Conservation (phyloP, 768 basidiomycete genomes). For the Amanita rubescens region DNA sequence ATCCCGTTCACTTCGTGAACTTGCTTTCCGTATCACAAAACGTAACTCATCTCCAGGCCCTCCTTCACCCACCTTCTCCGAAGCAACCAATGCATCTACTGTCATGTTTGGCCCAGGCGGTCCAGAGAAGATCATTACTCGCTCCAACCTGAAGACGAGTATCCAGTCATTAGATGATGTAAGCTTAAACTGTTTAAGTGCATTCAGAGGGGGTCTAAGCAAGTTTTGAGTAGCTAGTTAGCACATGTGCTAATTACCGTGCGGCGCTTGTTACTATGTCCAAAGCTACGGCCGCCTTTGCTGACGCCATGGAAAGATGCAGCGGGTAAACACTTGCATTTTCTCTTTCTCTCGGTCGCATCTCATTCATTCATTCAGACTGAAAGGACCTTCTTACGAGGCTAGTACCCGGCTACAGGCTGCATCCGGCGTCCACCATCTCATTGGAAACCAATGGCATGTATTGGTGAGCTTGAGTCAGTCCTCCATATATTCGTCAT, state of each 20-base stretch:
- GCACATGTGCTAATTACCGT: conserved; percentile 71
- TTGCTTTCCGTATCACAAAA: conserved; percentile 39
- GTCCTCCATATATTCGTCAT: conserved; percentile 1
- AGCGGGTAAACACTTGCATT: conserved; percentile 49
- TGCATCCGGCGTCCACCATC: conserved; percentile 81
- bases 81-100: conserved; percentile 69
- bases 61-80: conserved; percentile 81
- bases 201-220: not conserved
- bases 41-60: conserved; percentile 46
- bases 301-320: conserved; percentile 79
- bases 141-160: conserved; percentile 69
- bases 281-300: conserved; percentile 76
- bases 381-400: conserved; percentile 78
- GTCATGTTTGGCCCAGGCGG: conserved; percentile 72
- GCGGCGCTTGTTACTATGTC: conserved; percentile 75
- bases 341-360: conserved; percentile 1
- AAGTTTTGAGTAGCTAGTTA: conserved; percentile 51
- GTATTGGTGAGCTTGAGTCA: conserved; percentile 54
- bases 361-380: conserved; percentile 25
- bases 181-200: conserved; percentile 20
- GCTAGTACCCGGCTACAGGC: conserved; percentile 78
- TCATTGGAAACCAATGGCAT: conserved; percentile 90
- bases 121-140: conserved; percentile 76
- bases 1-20: conserved; percentile 49
- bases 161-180: conserved; percentile 79